phyloP scores from a whole-genome alignment of 1,139 yeast genomes.

The Suhomyces wounanorum region DNA sequence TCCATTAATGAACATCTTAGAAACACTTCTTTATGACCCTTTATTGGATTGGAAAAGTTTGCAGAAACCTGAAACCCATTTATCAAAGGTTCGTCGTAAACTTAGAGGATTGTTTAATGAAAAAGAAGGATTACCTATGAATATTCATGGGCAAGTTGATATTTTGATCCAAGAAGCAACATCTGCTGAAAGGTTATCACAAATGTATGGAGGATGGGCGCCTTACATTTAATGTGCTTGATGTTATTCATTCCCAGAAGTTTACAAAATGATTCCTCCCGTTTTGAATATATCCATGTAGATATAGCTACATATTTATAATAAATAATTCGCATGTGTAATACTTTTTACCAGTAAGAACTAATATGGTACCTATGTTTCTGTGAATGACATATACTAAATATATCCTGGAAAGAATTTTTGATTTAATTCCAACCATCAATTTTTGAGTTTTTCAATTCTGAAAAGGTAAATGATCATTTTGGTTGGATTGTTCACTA shows the following conservation, averaged over 20 bases:
- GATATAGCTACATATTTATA: too few species aligned
- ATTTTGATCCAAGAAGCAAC: constrained; percentile 84
- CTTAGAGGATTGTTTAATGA: constrained; percentile 78
- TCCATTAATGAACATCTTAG: constrained; percentile 87
- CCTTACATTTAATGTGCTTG: constrained; percentile 51
- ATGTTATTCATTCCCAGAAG: too few species aligned
- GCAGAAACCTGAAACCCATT: constrained; percentile 64
- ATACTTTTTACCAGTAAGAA: too few species aligned
- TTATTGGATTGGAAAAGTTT: constrained; percentile 67
- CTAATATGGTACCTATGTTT: too few species aligned
- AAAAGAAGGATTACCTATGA: constrained; percentile 81
- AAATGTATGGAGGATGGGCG: constrained; percentile 96
- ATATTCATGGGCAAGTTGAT: constrained; percentile 92
- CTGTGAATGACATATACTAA: too few species aligned
- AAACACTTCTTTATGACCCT: constrained; percentile 91
- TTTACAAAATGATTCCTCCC: too few species aligned
- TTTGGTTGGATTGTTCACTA: neutral
- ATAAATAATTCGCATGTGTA: too few species aligned
- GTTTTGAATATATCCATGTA: too few species aligned
- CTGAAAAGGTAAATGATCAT: neutral
- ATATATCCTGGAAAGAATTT: too few species aligned
- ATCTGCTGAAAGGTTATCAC: constrained; percentile 66
- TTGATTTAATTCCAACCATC: too few species aligned
- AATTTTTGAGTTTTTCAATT: too few species aligned
- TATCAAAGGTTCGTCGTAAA: constrained; percentile 73